Evolutionary conservation across 441 rosid species (phyloP).

Genomic region (Corymbia calophylla): DNA sequence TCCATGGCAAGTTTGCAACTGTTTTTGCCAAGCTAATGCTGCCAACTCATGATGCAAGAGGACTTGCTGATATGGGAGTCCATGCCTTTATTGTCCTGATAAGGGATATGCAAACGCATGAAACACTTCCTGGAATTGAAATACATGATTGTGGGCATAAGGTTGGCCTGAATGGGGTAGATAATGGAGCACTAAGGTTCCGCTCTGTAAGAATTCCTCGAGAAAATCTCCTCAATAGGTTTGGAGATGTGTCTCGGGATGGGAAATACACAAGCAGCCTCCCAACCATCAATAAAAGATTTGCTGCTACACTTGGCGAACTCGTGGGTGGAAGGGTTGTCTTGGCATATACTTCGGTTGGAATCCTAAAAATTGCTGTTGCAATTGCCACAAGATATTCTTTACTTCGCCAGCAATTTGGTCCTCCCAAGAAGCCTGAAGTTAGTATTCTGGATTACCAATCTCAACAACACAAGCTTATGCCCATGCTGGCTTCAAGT

Average conservation of each 20-base stretch:
- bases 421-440: slow-evolving; percentile 95
- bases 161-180: slow-evolving; percentile 92
- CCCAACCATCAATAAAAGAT: slow-evolving; percentile 85
- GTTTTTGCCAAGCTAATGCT: slow-evolving; percentile 84
- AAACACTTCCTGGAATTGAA: slow-evolving; percentile 83
- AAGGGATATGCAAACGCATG: slow-evolving; percentile 76
- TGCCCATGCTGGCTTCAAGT: slow-evolving; percentile 97
- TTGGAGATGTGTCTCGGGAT: slow-evolving; percentile 89
- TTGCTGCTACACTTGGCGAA: slow-evolving; percentile 94
- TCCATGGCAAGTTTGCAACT: slow-evolving; percentile 94
- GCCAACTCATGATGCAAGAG: slow-evolving; percentile 76
- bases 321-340: slow-evolving; percentile 97
- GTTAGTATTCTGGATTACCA: slow-evolving; percentile 96
- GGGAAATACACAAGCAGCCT: slow-evolving; percentile 93
- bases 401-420: slow-evolving; percentile 86
- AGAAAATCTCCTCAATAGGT: slow-evolving; percentile 93
- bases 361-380: slow-evolving; percentile 73
- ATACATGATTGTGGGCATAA: slow-evolving; percentile 95
- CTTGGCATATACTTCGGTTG: slow-evolving; percentile 85
- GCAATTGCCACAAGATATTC: slow-evolving; percentile 91
- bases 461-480: slow-evolving; percentile 98
- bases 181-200: slow-evolving; percentile 93
- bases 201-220: slow-evolving; percentile 83
- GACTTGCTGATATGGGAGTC: slow-evolving; percentile 86
- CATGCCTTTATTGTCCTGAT: slow-evolving; percentile 95